Evolutionary conservation across 495 filamentous ascomycete genomes (phyloP), one percentile per base, ranked within the genome.

Genomic region (Cairneyella variabilis): DNA sequence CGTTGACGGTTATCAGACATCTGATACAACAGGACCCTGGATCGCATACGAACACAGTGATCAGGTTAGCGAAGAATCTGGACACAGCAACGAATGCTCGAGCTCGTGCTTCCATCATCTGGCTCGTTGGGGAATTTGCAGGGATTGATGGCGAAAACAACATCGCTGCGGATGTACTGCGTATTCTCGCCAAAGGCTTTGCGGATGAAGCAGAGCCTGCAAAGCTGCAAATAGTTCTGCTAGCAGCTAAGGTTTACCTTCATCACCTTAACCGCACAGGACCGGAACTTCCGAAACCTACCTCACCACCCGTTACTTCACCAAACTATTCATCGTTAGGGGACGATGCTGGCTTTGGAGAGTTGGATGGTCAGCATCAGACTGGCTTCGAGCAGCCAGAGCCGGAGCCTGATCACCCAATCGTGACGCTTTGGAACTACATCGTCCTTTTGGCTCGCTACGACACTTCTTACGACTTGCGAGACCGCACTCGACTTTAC

Each of bases 121-220:
- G 93, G 93, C 83, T 98, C 3, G 91, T 98, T 0, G 93, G 93
- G 45, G 93, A 98, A 69, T 97, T 90, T 61, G 82, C 93, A 1
- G 88, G 88, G 0, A 60, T 85, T 10, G 83, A 91, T 53, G 77
- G 83, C 2, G 84, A 87, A 57, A 80, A 89, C 47, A 95, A 93
- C 63, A 89, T 98, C 52, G 93, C 95, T 0, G 82, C 92, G 0
- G 93, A 98, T 63, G 91, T 96, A 17, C 75, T 97, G 2, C 82
- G 95, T n/a, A 85, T 97, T 12, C 73, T 98, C 10, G 82, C 88
- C 9, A 91, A 90, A 63, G 82, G 81, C 11, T 98, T 96, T 59
- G 75, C 83, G 2, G 81, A 87, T 51, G 93, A 98, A 66, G 81
- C 82, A 0, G 92, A 96, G 60, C 69, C 82, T 16, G 91, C 88